These are phyloP conservation scores for Talaromyces liani DNA, from an alignment of 495 filamentous ascomycete species.

Conservation along the genomic window DNA sequence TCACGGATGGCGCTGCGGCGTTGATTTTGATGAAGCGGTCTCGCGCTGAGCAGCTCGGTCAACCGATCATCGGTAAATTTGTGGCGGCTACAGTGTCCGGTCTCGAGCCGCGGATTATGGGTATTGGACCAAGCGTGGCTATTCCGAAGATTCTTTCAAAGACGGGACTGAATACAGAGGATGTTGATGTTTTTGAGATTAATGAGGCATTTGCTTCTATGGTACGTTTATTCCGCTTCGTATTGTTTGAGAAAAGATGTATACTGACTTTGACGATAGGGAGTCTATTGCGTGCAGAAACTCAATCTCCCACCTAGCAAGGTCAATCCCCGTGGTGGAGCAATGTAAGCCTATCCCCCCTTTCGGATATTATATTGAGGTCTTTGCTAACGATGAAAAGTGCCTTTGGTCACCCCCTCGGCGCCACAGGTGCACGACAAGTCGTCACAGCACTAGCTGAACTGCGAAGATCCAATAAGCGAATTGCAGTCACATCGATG, in stretches of 20 bases:
- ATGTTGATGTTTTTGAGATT: conserved; percentile 85
- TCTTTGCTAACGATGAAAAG: conserved; percentile 13
- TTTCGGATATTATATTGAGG: neutral
- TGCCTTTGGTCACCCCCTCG: conserved; percentile 77
- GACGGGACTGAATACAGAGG: conserved; percentile 65
- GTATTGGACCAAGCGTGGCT: conserved; percentile 84
- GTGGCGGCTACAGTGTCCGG: conserved; percentile 82
- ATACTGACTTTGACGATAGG: conserved; percentile 14
- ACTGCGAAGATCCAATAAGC: conserved; percentile 67
- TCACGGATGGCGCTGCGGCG: conserved; percentile 90
- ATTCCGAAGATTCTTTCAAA: conserved; percentile 88
- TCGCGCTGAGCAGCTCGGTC: conserved; percentile 70
- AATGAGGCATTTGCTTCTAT: conserved; percentile 97
- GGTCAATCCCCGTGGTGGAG: conserved; percentile 83
- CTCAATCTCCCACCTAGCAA: conserved; percentile 72
- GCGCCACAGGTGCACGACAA: conserved; percentile 71
- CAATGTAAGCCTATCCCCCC: conserved; percentile 38
- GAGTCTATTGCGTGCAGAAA: conserved; percentile 78
- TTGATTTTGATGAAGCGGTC: conserved; percentile 90
- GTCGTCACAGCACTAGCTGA: conserved; percentile 81
- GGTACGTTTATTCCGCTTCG: conserved; percentile 36
- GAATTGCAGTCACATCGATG: conserved; percentile 77
- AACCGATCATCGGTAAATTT: conserved; percentile 90
- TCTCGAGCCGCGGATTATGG: conserved; percentile 89
- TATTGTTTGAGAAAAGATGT: no score